phyloP scores from a whole-genome alignment of 371 early-diverging fungal species.

The Rhizopus sp. region DNA sequence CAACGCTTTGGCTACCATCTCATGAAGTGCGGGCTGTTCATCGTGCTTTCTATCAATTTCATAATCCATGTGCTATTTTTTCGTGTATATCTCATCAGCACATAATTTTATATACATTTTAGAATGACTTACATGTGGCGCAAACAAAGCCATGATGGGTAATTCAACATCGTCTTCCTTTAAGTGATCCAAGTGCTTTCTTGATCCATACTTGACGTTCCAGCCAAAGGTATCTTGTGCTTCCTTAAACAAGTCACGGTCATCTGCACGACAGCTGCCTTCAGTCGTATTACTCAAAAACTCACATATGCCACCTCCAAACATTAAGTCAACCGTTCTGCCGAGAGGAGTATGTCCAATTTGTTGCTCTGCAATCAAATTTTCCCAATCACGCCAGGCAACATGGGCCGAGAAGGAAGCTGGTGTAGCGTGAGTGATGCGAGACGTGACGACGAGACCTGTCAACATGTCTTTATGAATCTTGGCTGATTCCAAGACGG shows the following conservation, averaged over 20 bases:
- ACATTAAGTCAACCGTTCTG: constrained; percentile 82
- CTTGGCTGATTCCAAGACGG: constrained; percentile 94
- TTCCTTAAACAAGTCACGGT: constrained; percentile 62
- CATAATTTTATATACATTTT: neutral
- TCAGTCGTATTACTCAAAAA: constrained; percentile 67
- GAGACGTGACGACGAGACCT: constrained; percentile 89
- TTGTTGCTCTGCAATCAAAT: constrained; percentile 87
- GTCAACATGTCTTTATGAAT: constrained; percentile 70
- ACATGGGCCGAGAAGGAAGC: constrained; percentile 85
- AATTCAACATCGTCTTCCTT: constrained; percentile 31
- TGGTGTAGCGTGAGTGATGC: constrained; percentile 92
- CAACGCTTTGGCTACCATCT: constrained; percentile 77
- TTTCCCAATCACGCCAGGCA: constrained; percentile 70
- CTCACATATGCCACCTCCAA: constrained; percentile 91
- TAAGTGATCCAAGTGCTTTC: constrained; percentile 63
- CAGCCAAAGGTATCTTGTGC: constrained; percentile 61
- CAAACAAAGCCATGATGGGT: constrained; percentile 81
- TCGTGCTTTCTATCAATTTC: constrained; percentile 75
- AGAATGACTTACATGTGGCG: constrained; percentile 22
- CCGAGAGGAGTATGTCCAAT: constrained; percentile 84
- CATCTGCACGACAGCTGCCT: constrained; percentile 72
- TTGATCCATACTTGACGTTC: constrained; percentile 38
- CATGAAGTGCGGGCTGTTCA: constrained; percentile 68
- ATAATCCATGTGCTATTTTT: constrained; percentile 69
- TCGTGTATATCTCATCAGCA: constrained; percentile 55